These are phyloP conservation scores for Cyberlindnera amylophila DNA, from an alignment of 805 yeast species.

Conservation along the genomic window DNA sequence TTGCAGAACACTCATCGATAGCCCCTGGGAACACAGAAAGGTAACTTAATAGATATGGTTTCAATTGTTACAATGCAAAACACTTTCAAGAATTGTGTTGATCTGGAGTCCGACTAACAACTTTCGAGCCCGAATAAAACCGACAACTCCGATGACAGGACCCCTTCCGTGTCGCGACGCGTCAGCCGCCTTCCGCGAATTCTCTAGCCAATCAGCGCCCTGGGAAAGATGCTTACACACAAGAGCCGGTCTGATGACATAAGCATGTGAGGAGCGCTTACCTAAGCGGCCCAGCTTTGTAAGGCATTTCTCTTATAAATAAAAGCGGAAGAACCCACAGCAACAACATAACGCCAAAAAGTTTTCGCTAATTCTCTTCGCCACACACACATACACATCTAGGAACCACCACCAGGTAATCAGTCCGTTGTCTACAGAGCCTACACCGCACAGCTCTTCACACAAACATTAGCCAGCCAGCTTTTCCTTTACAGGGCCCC, in stretches of 20 bases:
- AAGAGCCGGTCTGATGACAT: background rate
- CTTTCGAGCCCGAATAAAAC: background rate
- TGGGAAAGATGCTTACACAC: constrained; percentile 6
- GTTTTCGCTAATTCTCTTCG: background rate
- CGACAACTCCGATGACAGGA: background rate
- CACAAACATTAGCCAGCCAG: no score
- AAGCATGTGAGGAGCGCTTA: background rate
- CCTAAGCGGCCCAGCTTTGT: background rate
- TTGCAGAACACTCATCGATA: no score
- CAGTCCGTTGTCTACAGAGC: no score
- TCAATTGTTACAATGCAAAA: no score
- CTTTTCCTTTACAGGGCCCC: background rate
- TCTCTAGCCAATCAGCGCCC: constrained; percentile 6
- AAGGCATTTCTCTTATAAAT: background rate
- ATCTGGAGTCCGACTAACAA: no score
- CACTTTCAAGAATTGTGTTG: no score
- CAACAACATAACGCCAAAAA: background rate
- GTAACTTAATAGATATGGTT: no score
- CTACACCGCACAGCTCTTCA: no score
- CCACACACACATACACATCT: no score
- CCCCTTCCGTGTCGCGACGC: background rate
- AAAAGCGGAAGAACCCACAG: background rate
- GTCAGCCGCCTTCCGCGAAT: constrained; percentile 3
- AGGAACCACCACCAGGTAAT: no score
- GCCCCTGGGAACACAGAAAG: no score